Base-by-base conservation (phyloP, 352 stramenopile species). In the Phytophthora cryptogea region DNA sequence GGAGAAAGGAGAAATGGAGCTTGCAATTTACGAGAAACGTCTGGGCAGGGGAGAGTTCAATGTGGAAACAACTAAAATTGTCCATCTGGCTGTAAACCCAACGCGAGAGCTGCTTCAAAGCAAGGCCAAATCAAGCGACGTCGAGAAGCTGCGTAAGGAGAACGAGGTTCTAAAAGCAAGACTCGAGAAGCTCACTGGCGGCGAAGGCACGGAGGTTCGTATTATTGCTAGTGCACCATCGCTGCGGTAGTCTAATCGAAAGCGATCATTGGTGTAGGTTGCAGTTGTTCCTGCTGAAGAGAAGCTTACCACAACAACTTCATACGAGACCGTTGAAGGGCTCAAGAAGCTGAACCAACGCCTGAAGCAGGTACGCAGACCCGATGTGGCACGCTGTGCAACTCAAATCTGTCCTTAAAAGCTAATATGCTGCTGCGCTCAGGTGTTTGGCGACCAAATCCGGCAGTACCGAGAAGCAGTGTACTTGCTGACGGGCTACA, bases 361-460 rank as follows among this genome's bases (percentile, higher is more conserved):
- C 0, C 66, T 97, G 45, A 96, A 97, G 53, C 77, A 94, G 73
- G 78, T 87, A 45, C 13, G 35, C n/a, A 42, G 8, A 37, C 36
- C 49, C 16, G 13, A 23, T 53, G 6, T 41, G 40, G 3, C 36
- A 27, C 17, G 54, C 0, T 30, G 0, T 37, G 13, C 9, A 20
- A 28, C 27, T 20, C 37, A n/a, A 13, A 26, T 20, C 14, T 2
- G n/a, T 14, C 13, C 27, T 28, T 44, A 44, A 44, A 10, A 8
- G n/a, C 11, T 14, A 14, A 39, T 27, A n/a, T 44, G 39, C 1
- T 27, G 37, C 8, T 45, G 13, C 10, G 4, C 63, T 20, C 37
- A 94, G 77, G 80, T 89, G 14, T 96, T 94, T 30, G 86, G 77
- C 55, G 88, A 96, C 55, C 84, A 94, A 75, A 97, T 92, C 39